phyloP scores from a whole-genome alignment of 2,329 filamentous ascomycete species.

The Herpotrichia juniperi region DNA sequence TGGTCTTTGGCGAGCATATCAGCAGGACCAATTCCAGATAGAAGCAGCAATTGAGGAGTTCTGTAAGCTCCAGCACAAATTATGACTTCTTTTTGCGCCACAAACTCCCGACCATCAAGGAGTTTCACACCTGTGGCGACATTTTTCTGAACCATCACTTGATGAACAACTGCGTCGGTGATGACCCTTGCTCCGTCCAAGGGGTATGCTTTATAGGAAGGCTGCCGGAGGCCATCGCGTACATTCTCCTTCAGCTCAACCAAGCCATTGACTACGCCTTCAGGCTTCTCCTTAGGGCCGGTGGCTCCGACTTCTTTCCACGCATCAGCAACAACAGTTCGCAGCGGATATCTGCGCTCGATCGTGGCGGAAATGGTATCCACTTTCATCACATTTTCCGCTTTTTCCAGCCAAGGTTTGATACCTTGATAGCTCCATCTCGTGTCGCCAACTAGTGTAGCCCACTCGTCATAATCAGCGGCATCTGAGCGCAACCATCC shows the following conservation, averaged over 20 bases:
- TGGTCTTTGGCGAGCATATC: slow-evolving; percentile 48
- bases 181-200: slow-evolving; percentile 7
- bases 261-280: slow-evolving; percentile 6
- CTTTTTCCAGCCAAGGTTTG: slow-evolving; percentile 52
- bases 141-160: too few species aligned
- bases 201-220: slow-evolving; percentile 10
- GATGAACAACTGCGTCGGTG: slow-evolving; percentile 5
- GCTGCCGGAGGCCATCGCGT: slow-evolving; percentile 9
- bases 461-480: slow-evolving; percentile 52
- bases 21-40: slow-evolving; percentile 44
- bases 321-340: slow-evolving; percentile 40
- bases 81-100: slow-evolving; percentile 48
- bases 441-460: slow-evolving; percentile 40
- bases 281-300: slow-evolving; percentile 18
- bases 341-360: slow-evolving; percentile 47
- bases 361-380: slow-evolving; percentile 3
- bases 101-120: slow-evolving; percentile 10
- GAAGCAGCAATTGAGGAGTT: slow-evolving; percentile 47
- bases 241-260: slow-evolving; percentile 10
- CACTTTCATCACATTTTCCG: slow-evolving; percentile 38
- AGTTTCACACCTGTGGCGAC: slow-evolving; percentile 36
- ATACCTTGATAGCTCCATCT: slow-evolving; percentile 53
- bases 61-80: slow-evolving; percentile 46
- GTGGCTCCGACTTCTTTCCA: slow-evolving; percentile 46
- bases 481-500: slow-evolving; percentile 49